A percentile compares a stretch with the other conserved stretches of the same genome.
These are phyloP conservation scores for Monosporascus sp. DNA, from an alignment of 2,329 filamentous ascomycete species.

Conservation along the genomic window DNA sequence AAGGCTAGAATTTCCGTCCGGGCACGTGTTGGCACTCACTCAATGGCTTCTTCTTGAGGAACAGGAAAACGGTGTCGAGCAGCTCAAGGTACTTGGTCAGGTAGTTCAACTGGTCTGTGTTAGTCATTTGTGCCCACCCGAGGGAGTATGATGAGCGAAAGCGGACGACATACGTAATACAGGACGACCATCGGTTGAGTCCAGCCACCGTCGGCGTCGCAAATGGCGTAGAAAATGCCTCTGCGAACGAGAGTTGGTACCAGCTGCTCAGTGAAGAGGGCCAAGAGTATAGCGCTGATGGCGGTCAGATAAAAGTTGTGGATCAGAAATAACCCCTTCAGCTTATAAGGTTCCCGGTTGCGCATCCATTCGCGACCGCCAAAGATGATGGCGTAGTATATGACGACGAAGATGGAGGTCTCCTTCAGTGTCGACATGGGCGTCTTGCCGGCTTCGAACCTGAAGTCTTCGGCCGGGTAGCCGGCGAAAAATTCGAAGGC, in stretches of 20 bases:
- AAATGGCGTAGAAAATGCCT: constrained; percentile 88
- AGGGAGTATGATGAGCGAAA: background rate
- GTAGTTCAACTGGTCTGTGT: constrained; percentile 75
- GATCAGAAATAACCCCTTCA: constrained; percentile 85
- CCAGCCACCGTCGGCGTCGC: constrained; percentile 78
- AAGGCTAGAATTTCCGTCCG: background rate
- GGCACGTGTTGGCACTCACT: constrained; percentile 46
- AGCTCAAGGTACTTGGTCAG: constrained; percentile 97
- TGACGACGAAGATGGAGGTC: constrained; percentile 72
- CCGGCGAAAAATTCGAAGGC: constrained; percentile 71
- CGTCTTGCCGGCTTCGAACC: constrained; percentile 74
- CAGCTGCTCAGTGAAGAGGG: constrained; percentile 86
- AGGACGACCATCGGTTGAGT: constrained; percentile 87
- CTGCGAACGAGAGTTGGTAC: constrained; percentile 74
- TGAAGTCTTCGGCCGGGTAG: constrained; percentile 81
- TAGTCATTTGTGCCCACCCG: constrained; percentile 24
- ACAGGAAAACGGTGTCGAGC: constrained; percentile 91
- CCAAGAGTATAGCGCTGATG: constrained; percentile 76
- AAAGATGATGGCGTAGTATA: constrained; percentile 93
- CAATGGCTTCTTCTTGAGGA: constrained; percentile 98
- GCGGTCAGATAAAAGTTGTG: constrained; percentile 93
- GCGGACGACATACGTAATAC: constrained; percentile 74
- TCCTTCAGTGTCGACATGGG: constrained; percentile 87
- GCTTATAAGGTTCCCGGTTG: constrained; percentile 76
- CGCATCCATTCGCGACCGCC: constrained; percentile 91